Base-by-base conservation (phyloP, 352 stramenopile species). In the Phytophthora rubi region DNA sequence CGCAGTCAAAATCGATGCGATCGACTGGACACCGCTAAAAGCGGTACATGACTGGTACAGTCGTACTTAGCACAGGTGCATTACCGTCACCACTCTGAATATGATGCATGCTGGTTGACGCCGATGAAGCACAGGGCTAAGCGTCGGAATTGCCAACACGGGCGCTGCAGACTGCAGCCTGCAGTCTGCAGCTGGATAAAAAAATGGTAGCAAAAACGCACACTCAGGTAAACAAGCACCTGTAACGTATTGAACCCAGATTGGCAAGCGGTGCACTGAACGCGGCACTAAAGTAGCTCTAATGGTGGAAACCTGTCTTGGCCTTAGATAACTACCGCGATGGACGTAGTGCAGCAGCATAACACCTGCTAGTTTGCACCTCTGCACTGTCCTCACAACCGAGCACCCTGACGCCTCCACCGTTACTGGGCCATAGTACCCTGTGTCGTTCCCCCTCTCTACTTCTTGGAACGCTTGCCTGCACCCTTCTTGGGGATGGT, bases 401-500 rank as follows among this genome's bases (percentile, higher is more conserved):
- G 15, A 37, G 52, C 28, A 21, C 21, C 12, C 16, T 23, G 61
- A 74, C 26, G 35, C 39, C 42, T 49, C 16, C 60, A 51, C 26
- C 35, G 59, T 16, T 30, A 35, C 58, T 60, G 55, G 26, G 62
- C 53, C 70, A 59, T 60, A 52, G 53, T 26, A 47, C 35, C 48
- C 54, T 63, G 42, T 44, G 6, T 23, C n/a, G 12, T 16, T 60
- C 33, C n/a, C 39, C 42, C 51, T 7, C 26, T 75, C 68, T 94
- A 92, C 82, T 96, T 94, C 77, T 91, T 92, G 60, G 83, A 85
- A 26, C 88, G 88, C 84, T 96, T 96, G 75, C 88, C 88, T 74
- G 86, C 86, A 21, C 88, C 88, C 81, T 96, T 96, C 86, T 94
- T 96, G 7, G 88, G 88, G 56, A 86, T 91, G 33, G 84, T 81